These are phyloP conservation scores for Gossypium lobatum DNA, from an alignment of 441 rosid species.

Conservation along the genomic window DNA sequence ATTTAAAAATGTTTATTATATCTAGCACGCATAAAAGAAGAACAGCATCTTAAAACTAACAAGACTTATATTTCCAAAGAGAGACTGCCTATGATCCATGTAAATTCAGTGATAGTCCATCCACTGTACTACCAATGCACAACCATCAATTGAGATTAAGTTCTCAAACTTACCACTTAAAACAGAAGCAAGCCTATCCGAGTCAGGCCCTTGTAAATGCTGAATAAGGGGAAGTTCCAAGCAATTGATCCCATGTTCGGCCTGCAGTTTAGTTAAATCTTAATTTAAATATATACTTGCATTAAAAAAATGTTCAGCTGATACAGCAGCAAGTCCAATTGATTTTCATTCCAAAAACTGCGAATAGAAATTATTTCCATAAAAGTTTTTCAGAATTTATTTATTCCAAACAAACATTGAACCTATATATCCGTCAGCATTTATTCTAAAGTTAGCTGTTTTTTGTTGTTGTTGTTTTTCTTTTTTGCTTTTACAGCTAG, in stretches of 20 bases:
- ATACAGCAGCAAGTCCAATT: neutral
- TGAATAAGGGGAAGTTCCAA: slow-evolving; percentile 88
- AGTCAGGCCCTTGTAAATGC: slow-evolving; percentile 78
- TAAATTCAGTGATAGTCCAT: neutral
- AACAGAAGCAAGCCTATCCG: slow-evolving; percentile 53
- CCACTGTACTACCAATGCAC: neutral
- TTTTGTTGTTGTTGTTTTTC: too few relatives aligned
- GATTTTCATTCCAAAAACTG: neutral
- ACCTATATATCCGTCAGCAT: neutral
- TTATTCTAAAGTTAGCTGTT: neutral
- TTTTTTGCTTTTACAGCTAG: neutral
- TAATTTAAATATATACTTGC: neutral
- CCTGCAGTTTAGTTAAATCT: slow-evolving; percentile 36
- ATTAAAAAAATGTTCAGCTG: neutral
- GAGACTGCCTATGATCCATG: neutral
- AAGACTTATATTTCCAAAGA: slow-evolving; percentile 5
- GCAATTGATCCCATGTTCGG: slow-evolving; percentile 49
- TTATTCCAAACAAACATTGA: neutral
- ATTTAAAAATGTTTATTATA: neutral
- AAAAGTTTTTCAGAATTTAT: neutral
- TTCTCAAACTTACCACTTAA: slow-evolving; percentile 47
- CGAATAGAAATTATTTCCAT: neutral
- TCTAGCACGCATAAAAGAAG: neutral
- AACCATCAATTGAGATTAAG: neutral
- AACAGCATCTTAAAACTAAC: neutral